A percentile compares a stretch with the other conserved stretches of the same genome.
phyloP scores from a whole-genome alignment of 805 yeast species.

The Wickerhamiella sergipiensis region DNA sequence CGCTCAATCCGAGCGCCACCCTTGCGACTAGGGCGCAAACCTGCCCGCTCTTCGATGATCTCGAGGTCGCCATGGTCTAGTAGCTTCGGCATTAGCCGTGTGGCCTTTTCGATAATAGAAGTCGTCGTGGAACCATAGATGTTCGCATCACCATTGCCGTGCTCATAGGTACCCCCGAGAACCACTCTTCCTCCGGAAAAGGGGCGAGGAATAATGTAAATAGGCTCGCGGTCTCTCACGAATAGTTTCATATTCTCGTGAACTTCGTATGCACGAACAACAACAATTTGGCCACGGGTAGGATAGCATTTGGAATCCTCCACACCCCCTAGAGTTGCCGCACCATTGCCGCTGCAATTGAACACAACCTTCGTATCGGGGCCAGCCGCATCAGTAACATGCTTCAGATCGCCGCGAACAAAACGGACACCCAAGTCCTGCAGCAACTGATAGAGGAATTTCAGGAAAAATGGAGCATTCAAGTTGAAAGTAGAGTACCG shows the following conservation, averaged over 20 bases:
- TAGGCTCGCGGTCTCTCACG: slow-evolving; percentile 27
- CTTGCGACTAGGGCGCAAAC: slow-evolving; percentile 60
- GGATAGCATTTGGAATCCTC: slow-evolving; percentile 51
- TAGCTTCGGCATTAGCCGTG: slow-evolving; percentile 34
- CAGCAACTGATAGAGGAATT: slow-evolving; percentile 34
- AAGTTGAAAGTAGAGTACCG: slow-evolving; percentile 50
- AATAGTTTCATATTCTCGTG: slow-evolving; percentile 32
- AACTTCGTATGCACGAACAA: slow-evolving; percentile 56
- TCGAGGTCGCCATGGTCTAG: slow-evolving; percentile 30
- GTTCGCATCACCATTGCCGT: slow-evolving; percentile 47
- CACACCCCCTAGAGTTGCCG: slow-evolving; percentile 50
- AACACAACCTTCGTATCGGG: slow-evolving; percentile 36
- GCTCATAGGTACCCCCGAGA: slow-evolving; percentile 63
- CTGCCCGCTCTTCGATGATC: slow-evolving; percentile 53
- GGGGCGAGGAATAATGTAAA: slow-evolving; percentile 64
- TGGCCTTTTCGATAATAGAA: slow-evolving; percentile 48
- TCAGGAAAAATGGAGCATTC: slow-evolving; percentile 52
- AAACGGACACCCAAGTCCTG: slow-evolving; percentile 37
- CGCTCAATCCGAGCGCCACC: slow-evolving; percentile 65
- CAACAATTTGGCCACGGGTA: slow-evolving; percentile 68
- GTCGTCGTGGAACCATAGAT: slow-evolving; percentile 43
- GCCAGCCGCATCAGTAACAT: slow-evolving; percentile 40
- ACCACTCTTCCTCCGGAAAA: slow-evolving; percentile 49
- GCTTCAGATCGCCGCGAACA: slow-evolving; percentile 32
- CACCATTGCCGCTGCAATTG: slow-evolving; percentile 70